Evolutionary conservation across 208 protist genomes (phyloP).

Genomic region (Trypanosoma rangeli): DNA sequence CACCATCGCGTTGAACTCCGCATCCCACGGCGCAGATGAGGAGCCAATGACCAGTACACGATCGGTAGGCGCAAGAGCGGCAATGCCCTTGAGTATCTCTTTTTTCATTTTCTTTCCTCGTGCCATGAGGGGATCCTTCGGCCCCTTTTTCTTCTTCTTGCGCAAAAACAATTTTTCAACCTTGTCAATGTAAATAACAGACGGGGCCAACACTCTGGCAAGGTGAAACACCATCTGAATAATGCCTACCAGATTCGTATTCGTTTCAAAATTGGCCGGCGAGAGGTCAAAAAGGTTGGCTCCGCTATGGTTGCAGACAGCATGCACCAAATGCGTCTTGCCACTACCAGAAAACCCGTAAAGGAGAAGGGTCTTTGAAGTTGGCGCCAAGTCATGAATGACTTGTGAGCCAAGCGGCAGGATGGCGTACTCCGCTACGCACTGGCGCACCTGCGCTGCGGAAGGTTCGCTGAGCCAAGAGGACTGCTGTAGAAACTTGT

Average conservation of each 20-base stretch:
- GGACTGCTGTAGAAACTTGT: constrained; percentile 52
- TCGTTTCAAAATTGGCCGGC: constrained; percentile 73
- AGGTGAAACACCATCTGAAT: constrained; percentile 92
- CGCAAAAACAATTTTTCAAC: constrained; percentile 86
- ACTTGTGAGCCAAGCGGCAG: constrained; percentile 90
- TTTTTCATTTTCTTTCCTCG: constrained; percentile 93
- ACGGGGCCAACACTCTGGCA: constrained; percentile 84
- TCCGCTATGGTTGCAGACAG: constrained; percentile 83
- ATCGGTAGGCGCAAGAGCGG: constrained; percentile 77
- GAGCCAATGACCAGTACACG: constrained; percentile 90
- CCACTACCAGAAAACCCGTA: constrained; percentile 88
- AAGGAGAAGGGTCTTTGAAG: constrained; percentile 67
- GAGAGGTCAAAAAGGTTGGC: constrained; percentile 94
- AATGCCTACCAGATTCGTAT: constrained; percentile 70
- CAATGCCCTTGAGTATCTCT: constrained; percentile 79
- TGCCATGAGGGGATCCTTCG: constrained; percentile 46
- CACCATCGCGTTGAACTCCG: constrained; percentile 55
- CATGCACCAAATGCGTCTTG: constrained; percentile 90
- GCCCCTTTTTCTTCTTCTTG: constrained; percentile 66
- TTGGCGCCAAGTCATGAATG: constrained; percentile 85
- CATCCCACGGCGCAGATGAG: constrained; percentile 69
- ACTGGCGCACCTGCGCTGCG: constrained; percentile 73
- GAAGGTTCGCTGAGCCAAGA: constrained; percentile 78
- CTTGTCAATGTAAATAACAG: constrained; percentile 94
- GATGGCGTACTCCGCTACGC: constrained; percentile 78